Base-by-base conservation (phyloP, 108 stramenopile species). In the Cyclostephanos invisitatus region DNA sequence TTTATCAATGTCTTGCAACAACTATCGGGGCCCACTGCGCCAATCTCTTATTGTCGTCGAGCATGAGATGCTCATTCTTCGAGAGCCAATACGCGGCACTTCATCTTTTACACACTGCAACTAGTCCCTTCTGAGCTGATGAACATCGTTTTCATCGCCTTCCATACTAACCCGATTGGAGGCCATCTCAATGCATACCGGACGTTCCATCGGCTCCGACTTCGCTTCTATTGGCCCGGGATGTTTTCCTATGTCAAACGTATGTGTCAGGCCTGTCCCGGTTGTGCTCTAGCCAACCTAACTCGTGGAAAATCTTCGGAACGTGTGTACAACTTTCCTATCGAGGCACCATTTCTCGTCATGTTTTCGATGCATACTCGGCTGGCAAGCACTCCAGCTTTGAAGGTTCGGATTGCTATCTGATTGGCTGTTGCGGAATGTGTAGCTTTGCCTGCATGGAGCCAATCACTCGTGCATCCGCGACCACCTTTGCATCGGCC, bases 11-110 rank as follows among this genome's bases (percentile, higher is more conserved):
- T n/a, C n/a, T n/a, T n/a, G n/a, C n/a, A n/a, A n/a, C n/a, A n/a
- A n/a, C 18, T 53, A 21, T 8, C 20, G 51, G 5, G 51, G 51
- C 1, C 51, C 51, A 21, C 10, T 53, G 4, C 51, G 51, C 24
- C 20, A 53, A 12, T 50, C 48, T 0, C 65, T 49, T 18, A 22
- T 67, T 10, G 5, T 67, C 14, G 14, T 67, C n/a, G 65, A 67
- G 22, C 15, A 67, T 28, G 65, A 50, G 3, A 67, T 67, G 48
- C 20, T 67, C 27, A 67, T 67, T 1, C 28, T 66, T 24, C 17
- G 15, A 8, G 64, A 66, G 48, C 44, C 64, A 5, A 47, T 66
- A 2, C 36, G 5, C 22, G 28, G 21, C 2, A 25, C 4, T 5
- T 25, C 15, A 22, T 66, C 18, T 5, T 49, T 48, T n/a, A 25